These are phyloP conservation scores for Solanum chacoense DNA, from an alignment of 305 asterid species.

Conservation along the genomic window DNA sequence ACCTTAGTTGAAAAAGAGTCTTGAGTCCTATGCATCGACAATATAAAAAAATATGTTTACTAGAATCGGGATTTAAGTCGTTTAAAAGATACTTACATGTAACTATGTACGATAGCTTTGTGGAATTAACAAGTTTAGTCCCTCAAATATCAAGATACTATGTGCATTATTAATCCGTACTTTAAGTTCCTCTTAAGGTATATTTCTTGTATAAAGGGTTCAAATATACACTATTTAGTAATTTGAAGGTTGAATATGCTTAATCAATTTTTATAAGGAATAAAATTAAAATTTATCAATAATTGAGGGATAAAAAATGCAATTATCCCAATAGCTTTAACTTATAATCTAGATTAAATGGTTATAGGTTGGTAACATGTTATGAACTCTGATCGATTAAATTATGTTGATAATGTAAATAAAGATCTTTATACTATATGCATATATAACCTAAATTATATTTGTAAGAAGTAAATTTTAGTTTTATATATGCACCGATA, in stretches of 20 bases:
- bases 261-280: accelerated
- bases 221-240: neutral
- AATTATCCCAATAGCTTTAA: neutral
- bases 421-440: too few relatives aligned
- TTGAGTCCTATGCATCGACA: neutral
- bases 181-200: neutral
- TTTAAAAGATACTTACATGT: neutral
- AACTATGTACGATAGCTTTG: neutral
- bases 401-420: neutral
- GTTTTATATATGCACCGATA: neutral
- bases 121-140: neutral
- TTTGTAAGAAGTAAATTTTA: neutral
- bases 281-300: neutral
- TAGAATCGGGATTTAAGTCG: neutral
- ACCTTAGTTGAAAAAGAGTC: neutral
- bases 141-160: neutral
- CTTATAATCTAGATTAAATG: neutral
- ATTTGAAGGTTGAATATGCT: neutral
- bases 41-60: neutral
- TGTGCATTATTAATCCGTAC: neutral
- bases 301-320: neutral
- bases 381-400: too few relatives aligned
- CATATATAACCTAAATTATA: neutral
- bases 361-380: neutral
- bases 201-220: neutral